phyloP scores from a whole-genome alignment of 2,329 filamentous ascomycete species.

The Pseudogymnoascus sp. region DNA sequence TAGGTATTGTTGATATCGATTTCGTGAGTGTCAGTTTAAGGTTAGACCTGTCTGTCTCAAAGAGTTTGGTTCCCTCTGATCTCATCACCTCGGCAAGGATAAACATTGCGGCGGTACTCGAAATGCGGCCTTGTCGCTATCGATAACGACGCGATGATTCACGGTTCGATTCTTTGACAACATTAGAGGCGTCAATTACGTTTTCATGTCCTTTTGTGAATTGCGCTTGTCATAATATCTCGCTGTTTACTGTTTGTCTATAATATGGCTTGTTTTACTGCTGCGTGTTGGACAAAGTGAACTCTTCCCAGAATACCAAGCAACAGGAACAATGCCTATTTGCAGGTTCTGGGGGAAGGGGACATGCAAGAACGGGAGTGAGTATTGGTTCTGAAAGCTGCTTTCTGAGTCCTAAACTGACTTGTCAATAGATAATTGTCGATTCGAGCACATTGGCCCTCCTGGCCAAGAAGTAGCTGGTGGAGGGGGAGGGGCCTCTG shows the following conservation, averaged over 20 bases:
- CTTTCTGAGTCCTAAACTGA: background rate
- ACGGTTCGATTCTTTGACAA: background rate
- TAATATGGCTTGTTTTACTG: conserved; percentile 1
- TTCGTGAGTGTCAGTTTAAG: background rate
- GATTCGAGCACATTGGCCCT: conserved; percentile 39
- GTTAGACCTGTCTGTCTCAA: conserved; percentile 5
- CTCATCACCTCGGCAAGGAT: conserved; percentile 1
- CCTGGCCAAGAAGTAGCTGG: conserved; percentile 1
- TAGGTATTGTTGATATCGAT: background rate
- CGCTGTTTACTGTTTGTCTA: background rate
- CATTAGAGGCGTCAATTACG: background rate
- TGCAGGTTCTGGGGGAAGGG: conserved; percentile 60
- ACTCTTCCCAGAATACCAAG: conserved; percentile 31
- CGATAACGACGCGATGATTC: conserved; percentile 7
- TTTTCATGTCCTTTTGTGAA: background rate
- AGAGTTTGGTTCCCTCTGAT: background rate
- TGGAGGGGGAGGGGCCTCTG: background rate
- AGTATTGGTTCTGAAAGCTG: conserved; percentile 16
- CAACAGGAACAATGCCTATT: conserved; percentile 20
- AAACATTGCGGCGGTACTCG: conserved; percentile 1
- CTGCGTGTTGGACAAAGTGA: background rate
- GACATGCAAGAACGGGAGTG: conserved; percentile 57
- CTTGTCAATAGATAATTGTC: conserved; percentile 38
- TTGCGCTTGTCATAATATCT: background rate
- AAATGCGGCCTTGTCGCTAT: conserved; percentile 1